A percentile compares a stretch with the other conserved stretches of the same genome.
Conservation (phyloP, 2,329 filamentous ascomycete species). For the Grosmannia clavigera region DNA sequence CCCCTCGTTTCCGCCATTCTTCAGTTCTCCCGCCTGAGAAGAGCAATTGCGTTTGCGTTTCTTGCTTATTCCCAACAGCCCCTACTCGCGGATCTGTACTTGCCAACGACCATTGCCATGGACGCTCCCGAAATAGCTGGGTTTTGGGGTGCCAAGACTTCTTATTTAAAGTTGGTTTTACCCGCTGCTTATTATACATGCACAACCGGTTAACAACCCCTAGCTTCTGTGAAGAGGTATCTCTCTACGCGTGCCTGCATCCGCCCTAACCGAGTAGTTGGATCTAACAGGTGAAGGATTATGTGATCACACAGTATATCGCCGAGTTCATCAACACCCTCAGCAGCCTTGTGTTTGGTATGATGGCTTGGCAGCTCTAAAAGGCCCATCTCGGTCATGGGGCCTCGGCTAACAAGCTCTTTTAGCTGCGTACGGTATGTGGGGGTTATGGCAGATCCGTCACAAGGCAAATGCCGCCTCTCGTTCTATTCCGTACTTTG, state of each 20-base stretch:
- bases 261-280: not conserved
- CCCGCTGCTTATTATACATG: not conserved
- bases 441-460: not conserved
- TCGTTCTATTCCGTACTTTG: not conserved
- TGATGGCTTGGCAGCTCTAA: not conserved
- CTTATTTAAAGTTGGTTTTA: not conserved
- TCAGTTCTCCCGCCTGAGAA: not conserved
- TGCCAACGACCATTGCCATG: not conserved
- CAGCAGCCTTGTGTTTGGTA: not conserved
- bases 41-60: not conserved
- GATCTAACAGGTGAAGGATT: not conserved
- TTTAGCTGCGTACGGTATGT: not conserved
- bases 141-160: not conserved
- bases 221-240: not conserved
- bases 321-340: not conserved
- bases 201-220: not conserved
- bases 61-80: not conserved
- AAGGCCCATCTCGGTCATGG: not conserved
- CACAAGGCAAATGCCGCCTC: not conserved
- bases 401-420: not conserved
- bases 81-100: not conserved
- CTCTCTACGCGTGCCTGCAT: not conserved
- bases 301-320: not conserved
- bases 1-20: not conserved
- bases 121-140: not conserved